These are phyloP conservation scores for Epichloe elymi DNA, from an alignment of 2,329 filamentous ascomycete species.

Conservation along the genomic window DNA sequence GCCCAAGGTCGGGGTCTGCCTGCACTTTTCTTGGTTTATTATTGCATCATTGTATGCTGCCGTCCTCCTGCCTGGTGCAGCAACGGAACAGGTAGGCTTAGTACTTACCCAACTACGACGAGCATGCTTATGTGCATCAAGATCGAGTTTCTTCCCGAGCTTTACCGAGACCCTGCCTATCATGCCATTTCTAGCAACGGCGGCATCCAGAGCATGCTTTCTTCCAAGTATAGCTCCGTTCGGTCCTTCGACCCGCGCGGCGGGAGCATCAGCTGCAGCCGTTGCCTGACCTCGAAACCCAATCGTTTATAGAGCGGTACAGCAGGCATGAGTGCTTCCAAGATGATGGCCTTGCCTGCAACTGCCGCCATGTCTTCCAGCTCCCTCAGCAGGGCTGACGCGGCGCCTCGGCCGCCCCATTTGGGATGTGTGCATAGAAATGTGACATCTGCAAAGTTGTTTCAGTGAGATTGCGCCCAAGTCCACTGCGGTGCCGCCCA, in stretches of 20 bases:
- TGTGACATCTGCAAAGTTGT: conserved; percentile 16
- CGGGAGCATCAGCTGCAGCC: conserved; percentile 24
- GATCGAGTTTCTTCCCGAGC: no score
- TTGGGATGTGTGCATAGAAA: conserved; percentile 26
- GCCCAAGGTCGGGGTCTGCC: no score
- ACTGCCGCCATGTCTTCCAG: conserved; percentile 20
- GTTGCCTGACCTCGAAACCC: conserved; percentile 20
- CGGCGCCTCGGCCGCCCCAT: conserved; percentile 23
- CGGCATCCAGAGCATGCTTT: conserved; percentile 19
- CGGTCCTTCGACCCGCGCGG: conserved; percentile 14
- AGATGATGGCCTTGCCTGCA: conserved; percentile 21
- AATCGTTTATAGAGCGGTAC: conserved; percentile 24
- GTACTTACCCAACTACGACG: background rate
- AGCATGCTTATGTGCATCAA: background rate
- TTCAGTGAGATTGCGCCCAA: background rate
- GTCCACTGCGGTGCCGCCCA: no score
- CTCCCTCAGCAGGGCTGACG: conserved; percentile 18
- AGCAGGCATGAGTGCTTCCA: conserved; percentile 26
- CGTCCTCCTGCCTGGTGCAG: no score
- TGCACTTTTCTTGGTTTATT: no score
- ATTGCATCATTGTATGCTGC: no score
- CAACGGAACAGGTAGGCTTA: no score
- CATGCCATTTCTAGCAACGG: background rate
- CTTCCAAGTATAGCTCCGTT: conserved; percentile 21
- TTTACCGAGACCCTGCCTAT: no score